Conservation (phyloP, 2,329 filamentous ascomycete species). For the Aspergillus ustus region DNA sequence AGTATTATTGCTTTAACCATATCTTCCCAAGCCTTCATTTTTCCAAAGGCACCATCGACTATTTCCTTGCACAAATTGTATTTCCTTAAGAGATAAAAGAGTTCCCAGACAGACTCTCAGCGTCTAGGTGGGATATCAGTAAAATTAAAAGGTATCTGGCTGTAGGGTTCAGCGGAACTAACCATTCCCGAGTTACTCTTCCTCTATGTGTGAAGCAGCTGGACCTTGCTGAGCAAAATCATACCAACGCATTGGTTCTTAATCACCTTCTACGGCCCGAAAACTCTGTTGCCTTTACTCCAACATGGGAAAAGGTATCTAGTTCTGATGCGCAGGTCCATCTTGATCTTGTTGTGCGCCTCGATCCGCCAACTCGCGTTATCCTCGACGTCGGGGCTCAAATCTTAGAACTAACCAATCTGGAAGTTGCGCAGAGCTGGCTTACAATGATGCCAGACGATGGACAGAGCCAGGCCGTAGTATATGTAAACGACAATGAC, state of each 20-base stretch:
- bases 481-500: slow-evolving; percentile 58
- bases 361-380: neutral
- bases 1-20: slow-evolving; percentile 47
- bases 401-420: slow-evolving; percentile 68
- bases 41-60: slow-evolving; percentile 63
- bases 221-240: slow-evolving; percentile 58
- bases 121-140: slow-evolving; percentile 70
- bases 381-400: slow-evolving; percentile 32
- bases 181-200: slow-evolving; percentile 63
- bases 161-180: slow-evolving; percentile 73
- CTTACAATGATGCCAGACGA: slow-evolving; percentile 39
- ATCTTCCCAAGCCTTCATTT: slow-evolving; percentile 61
- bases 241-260: slow-evolving; percentile 72
- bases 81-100: slow-evolving; percentile 67
- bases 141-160: slow-evolving; percentile 54
- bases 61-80: slow-evolving; percentile 62
- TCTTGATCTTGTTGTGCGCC: slow-evolving; percentile 39
- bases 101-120: slow-evolving; percentile 65
- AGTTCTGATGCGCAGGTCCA: slow-evolving; percentile 32
- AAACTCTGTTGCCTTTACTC: slow-evolving; percentile 44
- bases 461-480: slow-evolving; percentile 46
- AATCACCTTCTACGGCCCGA: slow-evolving; percentile 60
- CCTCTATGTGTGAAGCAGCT: slow-evolving; percentile 61
- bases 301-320: slow-evolving; percentile 21
- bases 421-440: slow-evolving; percentile 60